Base-by-base conservation (phyloP, 176 grass and related monocot species). In the Avena eriantha region DNA sequence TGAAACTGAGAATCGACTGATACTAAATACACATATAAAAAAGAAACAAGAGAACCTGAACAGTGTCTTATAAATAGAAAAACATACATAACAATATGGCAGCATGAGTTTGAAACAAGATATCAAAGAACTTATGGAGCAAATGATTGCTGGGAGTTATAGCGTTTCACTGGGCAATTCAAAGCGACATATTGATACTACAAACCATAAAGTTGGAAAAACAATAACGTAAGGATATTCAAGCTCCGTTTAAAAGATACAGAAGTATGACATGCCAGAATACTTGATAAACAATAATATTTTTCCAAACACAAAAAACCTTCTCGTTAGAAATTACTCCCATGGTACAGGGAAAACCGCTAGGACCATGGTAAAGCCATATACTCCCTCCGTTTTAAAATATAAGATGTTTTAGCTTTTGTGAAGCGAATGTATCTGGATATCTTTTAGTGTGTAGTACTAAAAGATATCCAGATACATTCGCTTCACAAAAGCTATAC, bases 341-440 rank as follows among this genome's bases (percentile, higher is more conserved):
- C 29, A n/a, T n/a, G n/a, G n/a, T 87, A 98, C 96, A 39, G 93
- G 93, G 72, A 98, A 98, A 93, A 98, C 96, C 66, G 93, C 93
- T 61, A 90, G 93, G 93, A 95, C 88, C 17, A 85, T 95, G 68
- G 93, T 95, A 89, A n/a, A 90, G 66, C 43, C 24, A 53, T 70
- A 66, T 66, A n/a, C n/a, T 29, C 29, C 29, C 29, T 29, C 2
- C 29, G 2, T 29, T 29, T 29, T 2, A 29, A 1, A 29, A 29
- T 29, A 29, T 29, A 2, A 29, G 29, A 29, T 29, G 29, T 29
- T 29, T 29, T 29, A 29, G 29, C 29, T 29, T 29, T 29, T 29
- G 29, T 29, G 2, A 29, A 2, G 2, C 29, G 29, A 29, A 2
- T 29, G 29, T 29, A 29, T 29, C 29, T 29, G 2, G 29, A 29